phyloP scores from a whole-genome alignment of 208 protist species.

The Angomonas ambiguus region DNA sequence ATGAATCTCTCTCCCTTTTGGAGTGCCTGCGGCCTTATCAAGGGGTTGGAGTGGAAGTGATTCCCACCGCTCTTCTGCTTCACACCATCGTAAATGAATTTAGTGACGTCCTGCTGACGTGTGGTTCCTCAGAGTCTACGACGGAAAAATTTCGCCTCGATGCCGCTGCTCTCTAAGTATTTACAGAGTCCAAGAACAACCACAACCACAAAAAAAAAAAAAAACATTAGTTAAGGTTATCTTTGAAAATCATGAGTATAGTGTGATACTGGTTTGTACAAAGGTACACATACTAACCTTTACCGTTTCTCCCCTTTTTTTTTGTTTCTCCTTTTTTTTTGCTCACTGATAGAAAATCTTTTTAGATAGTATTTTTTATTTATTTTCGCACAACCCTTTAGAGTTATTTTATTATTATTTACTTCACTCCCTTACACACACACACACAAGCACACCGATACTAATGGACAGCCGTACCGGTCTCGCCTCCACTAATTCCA shows the following conservation, averaged over 20 bases:
- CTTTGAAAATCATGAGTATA: background rate
- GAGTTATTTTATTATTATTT: conserved; percentile 9
- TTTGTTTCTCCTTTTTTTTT: conserved; percentile 9
- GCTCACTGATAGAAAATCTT: background rate
- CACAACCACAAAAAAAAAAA: background rate
- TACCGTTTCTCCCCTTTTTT: background rate
- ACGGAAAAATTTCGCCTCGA: background rate
- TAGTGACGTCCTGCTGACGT: conserved; percentile 60
- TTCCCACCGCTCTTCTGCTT: conserved; percentile 66
- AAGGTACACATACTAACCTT: background rate
- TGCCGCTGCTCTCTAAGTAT: background rate
- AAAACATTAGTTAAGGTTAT: background rate
- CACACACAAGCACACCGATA: background rate
- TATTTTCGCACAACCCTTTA: conserved; percentile 5
- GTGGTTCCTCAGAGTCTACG: conserved; percentile 5
- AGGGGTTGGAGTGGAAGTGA: conserved; percentile 37
- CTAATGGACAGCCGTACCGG: background rate
- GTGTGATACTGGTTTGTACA: conserved; percentile 6
- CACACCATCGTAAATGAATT: conserved; percentile 83
- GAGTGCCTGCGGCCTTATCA: conserved; percentile 37
- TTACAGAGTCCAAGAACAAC: background rate
- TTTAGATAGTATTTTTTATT: conserved; percentile 15
- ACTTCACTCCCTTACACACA: conserved; percentile 1
- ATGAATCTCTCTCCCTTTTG: conserved; percentile 49
- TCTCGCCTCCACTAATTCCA: background rate